Evolutionary conservation across 805 yeast genomes (phyloP), one percentile per base, ranked within the genome.

Genomic region (Torulaspora maleeae): DNA sequence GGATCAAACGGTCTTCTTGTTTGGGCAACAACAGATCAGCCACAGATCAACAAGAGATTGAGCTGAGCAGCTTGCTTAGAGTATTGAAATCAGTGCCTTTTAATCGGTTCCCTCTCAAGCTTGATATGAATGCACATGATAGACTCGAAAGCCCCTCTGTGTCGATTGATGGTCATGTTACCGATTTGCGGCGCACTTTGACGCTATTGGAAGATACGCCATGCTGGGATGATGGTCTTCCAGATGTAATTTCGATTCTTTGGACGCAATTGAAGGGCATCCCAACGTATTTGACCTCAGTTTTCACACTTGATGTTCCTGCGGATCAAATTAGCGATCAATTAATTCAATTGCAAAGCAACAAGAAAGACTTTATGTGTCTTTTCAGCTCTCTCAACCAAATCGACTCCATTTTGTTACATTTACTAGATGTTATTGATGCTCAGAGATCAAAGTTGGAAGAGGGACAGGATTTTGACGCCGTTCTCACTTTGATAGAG

Each of bases 371-470:
- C 40, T 64, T 70, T 28, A 51, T 61, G 30, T 64, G 58, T 29
- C 52, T 72, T n/a, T 44, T 48, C 33, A 53, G 60, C 30, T 62
- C 62, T 28, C 34, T 70, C 7, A 65, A 64, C 8, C 52, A 56
- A 2, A 54, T 74, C 2, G 76, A 74, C 34, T 53, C 62, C 2
- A 52, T 64, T 12, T 59, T 71, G 19, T 49, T 67, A 1, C 66
- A 65, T 36, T 53, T 70, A 3, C 47, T 74, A 30, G 68, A 68
- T 43, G 34, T 64, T 2, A 27, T 73, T 10, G 77, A 72, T 37
- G 48, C 45, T 6, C 54, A 61, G 25, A 35, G 65, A 10, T 28
- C 16, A 6, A 12, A 25, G 2, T 25, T 44, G 11, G 30, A 36
- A 16, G 16, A 30, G 6, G 39, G 22, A 7, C 29, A 30, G 15